Evolutionary conservation across 75 land plant species (phyloP).

Genomic region (Isoetes taiwanensis): DNA sequence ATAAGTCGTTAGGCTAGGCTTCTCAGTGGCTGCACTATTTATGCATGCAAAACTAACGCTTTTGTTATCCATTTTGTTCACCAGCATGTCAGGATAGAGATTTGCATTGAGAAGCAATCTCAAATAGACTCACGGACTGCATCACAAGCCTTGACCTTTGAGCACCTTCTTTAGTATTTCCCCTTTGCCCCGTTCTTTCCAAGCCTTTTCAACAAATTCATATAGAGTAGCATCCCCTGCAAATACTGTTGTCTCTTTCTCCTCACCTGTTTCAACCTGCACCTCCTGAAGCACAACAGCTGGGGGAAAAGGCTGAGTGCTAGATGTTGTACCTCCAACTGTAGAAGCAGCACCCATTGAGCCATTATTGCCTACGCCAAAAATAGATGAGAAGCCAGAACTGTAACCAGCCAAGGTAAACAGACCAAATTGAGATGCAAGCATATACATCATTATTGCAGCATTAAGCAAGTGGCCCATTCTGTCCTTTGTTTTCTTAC

Average conservation of each 20-base stretch:
- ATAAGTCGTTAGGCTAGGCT: slow-evolving; percentile 48
- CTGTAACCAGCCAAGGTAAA: too few species aligned
- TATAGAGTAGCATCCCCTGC: slow-evolving; percentile 60
- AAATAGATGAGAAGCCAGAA: too few species aligned
- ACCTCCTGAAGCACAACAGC: slow-evolving; percentile 85
- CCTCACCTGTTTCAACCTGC: slow-evolving; percentile 79
- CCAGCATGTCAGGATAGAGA: slow-evolving; percentile 75
- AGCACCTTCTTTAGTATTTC: slow-evolving; percentile 36
- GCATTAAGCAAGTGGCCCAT: too few species aligned
- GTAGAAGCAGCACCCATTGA: too few species aligned
- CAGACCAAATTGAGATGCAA: too few species aligned
- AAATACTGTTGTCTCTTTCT: slow-evolving; percentile 73
- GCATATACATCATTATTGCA: too few species aligned
- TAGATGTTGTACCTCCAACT: too few species aligned
- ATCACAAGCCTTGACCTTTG: slow-evolving; percentile 66
- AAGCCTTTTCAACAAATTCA: slow-evolving; percentile 61
- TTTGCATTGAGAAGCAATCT: slow-evolving; percentile 76
- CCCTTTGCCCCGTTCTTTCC: slow-evolving; percentile 97
- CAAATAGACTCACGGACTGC: slow-evolving; percentile 71
- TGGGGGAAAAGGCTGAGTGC: too few species aligned
- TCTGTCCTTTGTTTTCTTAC: too few species aligned
- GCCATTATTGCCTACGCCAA: too few species aligned
- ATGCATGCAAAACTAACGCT: slow-evolving; percentile 80
- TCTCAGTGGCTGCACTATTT: slow-evolving; percentile 51
- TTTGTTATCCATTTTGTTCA: slow-evolving; percentile 71